Evolutionary conservation across 1,139 yeast genomes (phyloP).

Genomic region (Suzukiozyma palmioleophila): DNA sequence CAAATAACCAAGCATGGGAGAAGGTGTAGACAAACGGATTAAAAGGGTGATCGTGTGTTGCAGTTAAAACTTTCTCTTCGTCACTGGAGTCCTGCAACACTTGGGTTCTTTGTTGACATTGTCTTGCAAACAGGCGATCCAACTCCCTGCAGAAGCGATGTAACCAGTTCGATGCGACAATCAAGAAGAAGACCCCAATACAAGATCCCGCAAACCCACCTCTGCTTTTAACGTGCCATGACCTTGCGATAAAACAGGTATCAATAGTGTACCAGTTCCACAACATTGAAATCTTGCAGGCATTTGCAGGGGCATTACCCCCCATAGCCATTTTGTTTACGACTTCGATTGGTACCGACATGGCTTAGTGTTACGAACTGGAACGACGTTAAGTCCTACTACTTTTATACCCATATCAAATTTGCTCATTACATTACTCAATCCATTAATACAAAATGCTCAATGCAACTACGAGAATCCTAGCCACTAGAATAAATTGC

Average conservation of each 20-base stretch:
- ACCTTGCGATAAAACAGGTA: conserved; percentile 55
- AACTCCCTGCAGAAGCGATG: conserved; percentile 55
- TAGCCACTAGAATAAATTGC: no score
- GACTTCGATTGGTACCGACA: not conserved
- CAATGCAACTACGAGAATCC: no score
- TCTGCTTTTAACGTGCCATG: conserved; percentile 59
- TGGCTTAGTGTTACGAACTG: not conserved
- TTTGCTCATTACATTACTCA: not conserved
- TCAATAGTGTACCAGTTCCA: conserved; percentile 52
- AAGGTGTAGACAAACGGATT: conserved; percentile 26
- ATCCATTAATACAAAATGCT: no score
- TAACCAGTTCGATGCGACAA: conserved; percentile 53
- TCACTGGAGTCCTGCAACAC: not conserved
- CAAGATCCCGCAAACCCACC: conserved; percentile 72
- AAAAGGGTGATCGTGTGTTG: not conserved
- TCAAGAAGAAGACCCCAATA: conserved; percentile 58
- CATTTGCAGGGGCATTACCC: conserved; percentile 7
- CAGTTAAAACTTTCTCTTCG: not conserved
- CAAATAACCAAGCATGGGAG: conserved; percentile 39
- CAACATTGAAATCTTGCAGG: conserved; percentile 37
- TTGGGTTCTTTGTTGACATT: conserved; percentile 4
- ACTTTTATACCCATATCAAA: not conserved
- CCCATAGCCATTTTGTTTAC: conserved; percentile 11
- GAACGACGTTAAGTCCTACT: not conserved
- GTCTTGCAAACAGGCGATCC: conserved; percentile 21